These are phyloP conservation scores for Nemania serpens DNA, from an alignment of 2,329 filamentous ascomycete genomes.

Conservation along the genomic window DNA sequence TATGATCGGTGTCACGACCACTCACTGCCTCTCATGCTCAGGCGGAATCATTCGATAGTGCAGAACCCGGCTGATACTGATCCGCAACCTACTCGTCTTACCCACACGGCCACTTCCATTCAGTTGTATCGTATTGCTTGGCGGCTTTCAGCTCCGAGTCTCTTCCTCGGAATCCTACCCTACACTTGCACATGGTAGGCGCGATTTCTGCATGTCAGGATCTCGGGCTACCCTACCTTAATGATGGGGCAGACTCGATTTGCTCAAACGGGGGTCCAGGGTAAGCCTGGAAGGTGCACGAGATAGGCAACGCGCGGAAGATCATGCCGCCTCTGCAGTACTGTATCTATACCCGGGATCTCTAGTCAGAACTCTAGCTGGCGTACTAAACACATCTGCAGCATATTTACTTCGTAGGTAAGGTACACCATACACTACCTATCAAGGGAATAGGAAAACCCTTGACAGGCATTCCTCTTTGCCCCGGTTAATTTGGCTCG, in stretches of 20 bases:
- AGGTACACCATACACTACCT: too few species aligned
- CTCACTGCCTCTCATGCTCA: not conserved
- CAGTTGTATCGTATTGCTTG: constrained; percentile 15
- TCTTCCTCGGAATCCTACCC: constrained; percentile 11
- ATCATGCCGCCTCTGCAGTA: constrained; percentile 7
- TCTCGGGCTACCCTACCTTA: not conserved
- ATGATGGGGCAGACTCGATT: not conserved
- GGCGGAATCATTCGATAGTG: constrained; percentile 2
- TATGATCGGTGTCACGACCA: not conserved
- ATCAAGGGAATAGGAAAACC: too few species aligned
- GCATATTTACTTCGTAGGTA: too few species aligned
- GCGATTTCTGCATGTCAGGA: not conserved
- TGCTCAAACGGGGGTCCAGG: not conserved
- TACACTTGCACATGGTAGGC: not conserved
- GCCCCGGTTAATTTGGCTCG: not conserved
- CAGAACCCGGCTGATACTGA: constrained; percentile 1
- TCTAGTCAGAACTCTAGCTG: too few species aligned
- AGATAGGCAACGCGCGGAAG: constrained; percentile 15
- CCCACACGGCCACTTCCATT: not conserved
- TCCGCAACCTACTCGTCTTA: not conserved
- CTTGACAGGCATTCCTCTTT: not conserved
- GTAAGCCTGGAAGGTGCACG: not conserved
- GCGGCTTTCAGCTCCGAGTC: constrained; percentile 24
- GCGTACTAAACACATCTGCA: too few species aligned
- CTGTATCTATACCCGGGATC: not conserved